Evolutionary conservation across 495 filamentous ascomycete species (phyloP).

Genomic region (Penicillium ochrochloron): DNA sequence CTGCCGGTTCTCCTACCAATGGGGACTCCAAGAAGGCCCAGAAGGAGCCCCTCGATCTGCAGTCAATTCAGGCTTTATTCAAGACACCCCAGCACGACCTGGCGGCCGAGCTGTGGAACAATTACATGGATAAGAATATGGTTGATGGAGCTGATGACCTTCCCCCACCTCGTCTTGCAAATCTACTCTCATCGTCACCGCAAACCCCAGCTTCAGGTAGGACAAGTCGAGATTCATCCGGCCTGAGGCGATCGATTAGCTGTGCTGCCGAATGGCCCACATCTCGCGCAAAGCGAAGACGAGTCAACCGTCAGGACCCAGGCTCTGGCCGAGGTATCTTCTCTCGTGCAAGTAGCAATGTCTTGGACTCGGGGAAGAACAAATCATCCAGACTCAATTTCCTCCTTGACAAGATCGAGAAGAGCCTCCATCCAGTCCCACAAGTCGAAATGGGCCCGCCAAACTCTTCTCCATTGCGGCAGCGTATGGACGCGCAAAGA

Average conservation of each 20-base stretch:
- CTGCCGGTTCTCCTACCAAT: constrained; percentile 69
- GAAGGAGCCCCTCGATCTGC: constrained; percentile 52
- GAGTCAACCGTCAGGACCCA: constrained; percentile 36
- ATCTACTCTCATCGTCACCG: constrained; percentile 74
- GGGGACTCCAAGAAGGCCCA: constrained; percentile 46
- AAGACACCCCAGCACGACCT: constrained; percentile 83
- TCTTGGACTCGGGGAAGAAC: constrained; percentile 50
- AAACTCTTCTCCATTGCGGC: constrained; percentile 61
- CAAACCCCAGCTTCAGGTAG: constrained; percentile 55
- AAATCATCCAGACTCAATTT: constrained; percentile 64
- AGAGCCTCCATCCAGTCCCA: constrained; percentile 55
- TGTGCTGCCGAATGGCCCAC: constrained; percentile 68
- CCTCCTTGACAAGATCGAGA: constrained; percentile 70
- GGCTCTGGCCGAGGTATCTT: constrained; percentile 45
- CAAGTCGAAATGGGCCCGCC: constrained; percentile 41
- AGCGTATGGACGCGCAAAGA: constrained; percentile 38
- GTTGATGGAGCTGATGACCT: constrained; percentile 42
- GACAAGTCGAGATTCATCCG: constrained; percentile 52
- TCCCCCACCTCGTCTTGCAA: constrained; percentile 59
- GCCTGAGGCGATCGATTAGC: constrained; percentile 70
- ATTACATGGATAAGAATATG: constrained; percentile 62
- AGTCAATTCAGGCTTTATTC: constrained; percentile 59
- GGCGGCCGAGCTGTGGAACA: constrained; percentile 83
- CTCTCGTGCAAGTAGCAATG: constrained; percentile 57
- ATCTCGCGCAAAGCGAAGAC: constrained; percentile 59